Base-by-base conservation (phyloP, 2,329 filamentous ascomycete genomes). In the Talaromyces sp. region DNA sequence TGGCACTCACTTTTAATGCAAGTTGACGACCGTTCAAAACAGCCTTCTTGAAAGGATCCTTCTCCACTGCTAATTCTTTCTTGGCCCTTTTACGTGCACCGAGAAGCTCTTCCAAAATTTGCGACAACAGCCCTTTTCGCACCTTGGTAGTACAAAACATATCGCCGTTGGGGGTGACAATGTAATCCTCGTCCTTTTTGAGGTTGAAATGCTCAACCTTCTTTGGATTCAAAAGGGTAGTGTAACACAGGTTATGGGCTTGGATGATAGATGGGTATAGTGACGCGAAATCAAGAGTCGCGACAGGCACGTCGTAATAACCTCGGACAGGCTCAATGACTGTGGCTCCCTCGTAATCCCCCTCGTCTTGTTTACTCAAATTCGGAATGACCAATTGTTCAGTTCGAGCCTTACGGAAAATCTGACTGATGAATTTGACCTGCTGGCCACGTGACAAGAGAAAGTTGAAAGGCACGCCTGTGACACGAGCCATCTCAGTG, bases 401-500 rank as follows among this genome's bases (percentile, higher is more conserved):
- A 64, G 97, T 91, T 31, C 94, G 75, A 2, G 94, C 92, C 73
- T 97, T 97, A 58, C 94, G 87, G 81, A 96, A 99, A 15, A 99
- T 80, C 70, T 99, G 94, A 71, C 92, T 97, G 76, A 99, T 84
- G 76, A 99, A 99, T 69, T 96, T 96, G 71, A 99, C 87, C 74
- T 99, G 95, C 72, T 99, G 94, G 45, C 94, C 94, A 69, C 92
- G 86, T 22, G 94, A 86, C 1, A 99, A 82, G 45, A 99, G 81
- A 69, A 88, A 96, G 70, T 96, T 97, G 80, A 99, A 99, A 0
- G 94, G 94, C 4, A 99, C 93, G 66, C 94, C 94, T 25, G 95
- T 99, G 75, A 99, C 94, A 84, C 94, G 94, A 59, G 94, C 93
- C 94, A 99, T 99, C 76, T 99, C 94, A 0, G 94, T 97, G 69